Base-by-base conservation (phyloP, 2,329 filamentous ascomycete genomes). In the Apiospora rasikravindrae region DNA sequence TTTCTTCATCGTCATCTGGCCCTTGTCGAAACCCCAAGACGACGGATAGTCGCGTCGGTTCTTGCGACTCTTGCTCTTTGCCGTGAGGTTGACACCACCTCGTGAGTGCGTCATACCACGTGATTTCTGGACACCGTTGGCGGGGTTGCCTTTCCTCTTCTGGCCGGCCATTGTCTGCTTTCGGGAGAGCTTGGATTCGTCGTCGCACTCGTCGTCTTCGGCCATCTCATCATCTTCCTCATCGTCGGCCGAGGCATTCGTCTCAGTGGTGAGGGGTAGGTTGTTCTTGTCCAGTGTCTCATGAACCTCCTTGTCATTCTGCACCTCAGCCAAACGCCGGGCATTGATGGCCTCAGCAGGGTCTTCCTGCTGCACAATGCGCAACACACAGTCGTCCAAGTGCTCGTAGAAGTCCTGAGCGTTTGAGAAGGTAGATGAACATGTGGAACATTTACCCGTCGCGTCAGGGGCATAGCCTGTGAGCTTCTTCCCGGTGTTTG, bases 371-470 rank as follows among this genome's bases (percentile, higher is more conserved):
- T 93, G 91, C 37, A 93, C 91, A 77, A 92, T 92, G 80, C 90
- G 89, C 75, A 93, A 84, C 73, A 93, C 91, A 79, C 91, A 93
- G 83, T 93, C 91, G 77, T 93, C 96, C 80, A 98, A 87, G 88
- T 98, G 96, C 88, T 98, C 96, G 82, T 98, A 98, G 84, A 98
- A 98, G 84, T 98, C 96, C 82, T 98, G 96, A 6, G 95, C 95
- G 78, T 94, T 98, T 84, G 89, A 90, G 83, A 98, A 98, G 16
- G 93, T 98, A 73, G 91, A 90, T 19, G 93, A 94, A 84, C 96
- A 99, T 69, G 95, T 98, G 37, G 95, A 98, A 84, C 96, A 98
- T 85, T 96, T 98, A 83, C 95, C 96, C 19, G 95, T 96, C 44
- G 93, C 91, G 78, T 96, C 93, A 73, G 91, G 88, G 26, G 92